Percentiles rank a stretch among this genome's conserved stretches.
phyloP scores from a whole-genome alignment of 2,329 filamentous ascomycete species.

The Catunica adiposa region DNA sequence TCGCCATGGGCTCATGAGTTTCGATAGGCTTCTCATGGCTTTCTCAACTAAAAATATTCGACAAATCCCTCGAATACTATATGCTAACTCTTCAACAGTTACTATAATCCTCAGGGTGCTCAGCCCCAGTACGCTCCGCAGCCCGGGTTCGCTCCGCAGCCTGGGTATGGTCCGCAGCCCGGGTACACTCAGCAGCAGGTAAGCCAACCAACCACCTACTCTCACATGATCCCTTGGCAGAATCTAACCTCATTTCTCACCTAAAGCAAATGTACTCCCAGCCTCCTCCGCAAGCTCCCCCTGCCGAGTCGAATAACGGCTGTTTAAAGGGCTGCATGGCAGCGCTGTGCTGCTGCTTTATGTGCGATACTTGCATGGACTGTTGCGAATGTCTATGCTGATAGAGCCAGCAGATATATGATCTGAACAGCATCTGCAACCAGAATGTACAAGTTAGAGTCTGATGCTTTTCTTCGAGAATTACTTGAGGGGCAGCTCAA shows the following conservation, averaged over 20 bases:
- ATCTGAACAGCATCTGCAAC: no score
- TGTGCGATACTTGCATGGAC: constrained; percentile 28
- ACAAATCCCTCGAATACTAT: not conserved
- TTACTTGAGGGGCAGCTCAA: no score
- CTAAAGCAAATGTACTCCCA: no score
- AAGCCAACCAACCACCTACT: no score
- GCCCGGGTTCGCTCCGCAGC: constrained; percentile 17
- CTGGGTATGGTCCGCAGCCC: constrained; percentile 18
- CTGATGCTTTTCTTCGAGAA: no score
- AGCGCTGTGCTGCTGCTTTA: constrained; percentile 28
- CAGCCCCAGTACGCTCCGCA: constrained; percentile 17
- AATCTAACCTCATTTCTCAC: no score
- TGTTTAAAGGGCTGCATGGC: constrained; percentile 28
- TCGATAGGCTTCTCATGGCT: not conserved
- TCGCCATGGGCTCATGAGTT: not conserved
- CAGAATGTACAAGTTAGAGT: no score
- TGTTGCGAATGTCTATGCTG: constrained; percentile 28
- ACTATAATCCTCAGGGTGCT: constrained; percentile 16
- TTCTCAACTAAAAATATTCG: not conserved
- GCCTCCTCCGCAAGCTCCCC: no score
- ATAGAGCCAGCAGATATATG: constrained; percentile 14
- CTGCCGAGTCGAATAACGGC: no score
- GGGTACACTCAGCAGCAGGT: constrained; percentile 18
- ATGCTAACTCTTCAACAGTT: constrained; percentile 12
- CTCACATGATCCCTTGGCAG: no score